Evolutionary conservation across 495 filamentous ascomycete genomes (phyloP), one percentile per base, ranked within the genome.

Genomic region (Penicillium argentinense): DNA sequence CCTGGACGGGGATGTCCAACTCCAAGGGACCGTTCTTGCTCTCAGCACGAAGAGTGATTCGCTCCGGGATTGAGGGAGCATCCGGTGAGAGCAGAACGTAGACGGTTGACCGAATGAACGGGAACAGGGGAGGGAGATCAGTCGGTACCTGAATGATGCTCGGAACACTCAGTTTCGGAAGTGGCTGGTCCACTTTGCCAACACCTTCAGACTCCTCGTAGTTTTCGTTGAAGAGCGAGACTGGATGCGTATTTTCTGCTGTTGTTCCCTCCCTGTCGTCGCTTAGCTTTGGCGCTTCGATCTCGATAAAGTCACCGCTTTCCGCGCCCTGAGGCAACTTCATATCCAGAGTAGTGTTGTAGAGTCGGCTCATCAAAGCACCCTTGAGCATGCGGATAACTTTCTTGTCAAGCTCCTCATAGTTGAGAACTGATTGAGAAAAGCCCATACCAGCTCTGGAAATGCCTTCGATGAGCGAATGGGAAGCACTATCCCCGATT

Each of bases 341-440:
- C 5, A 53, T 9, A 22, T 53, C 43, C 24, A 53, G n/a, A 3
- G 25, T 53, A 21, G 18, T 24, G 24, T 54, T 30, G 5, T 26
- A 22, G 1, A 54, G 40, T 14, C 38, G 45, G 2, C 45, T 29
- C 29, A 39, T 49, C 17, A 54, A 28, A 24, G 41, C 41, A 12
- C 51, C 51, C 29, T 49, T 49, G 21, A 54, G 14, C 51, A 54
- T 54, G 1, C 45, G 28, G 11, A 54, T 18, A 3, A 54, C 36
- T 9, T 32, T 41, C 4, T 40, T 40, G 14, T 54, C 45, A 1
- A 45, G n/a, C 7, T 45, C 45, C 13, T 54, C 45, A 6, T 41
- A 40, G 0, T 49, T 19, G 1, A 54, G 27, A 1, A 54, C 28
- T 9, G 51, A 28, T 17, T 54, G 51, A 11, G 51, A 37, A 11